phyloP scores from a whole-genome alignment of 352 stramenopile genomes.

The Phytophthora citrophthora region DNA sequence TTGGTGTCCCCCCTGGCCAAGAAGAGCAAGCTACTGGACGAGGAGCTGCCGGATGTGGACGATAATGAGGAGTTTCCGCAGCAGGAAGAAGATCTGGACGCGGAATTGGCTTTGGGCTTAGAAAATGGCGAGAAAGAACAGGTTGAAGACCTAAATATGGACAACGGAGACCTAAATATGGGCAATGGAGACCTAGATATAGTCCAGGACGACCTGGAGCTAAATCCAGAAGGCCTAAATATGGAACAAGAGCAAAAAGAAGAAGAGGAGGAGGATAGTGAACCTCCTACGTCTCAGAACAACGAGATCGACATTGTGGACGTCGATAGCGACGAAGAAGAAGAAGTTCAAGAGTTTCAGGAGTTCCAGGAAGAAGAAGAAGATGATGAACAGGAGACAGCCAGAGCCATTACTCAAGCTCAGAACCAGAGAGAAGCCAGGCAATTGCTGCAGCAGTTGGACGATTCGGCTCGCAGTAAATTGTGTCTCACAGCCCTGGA shows the following conservation, averaged over 20 bases:
- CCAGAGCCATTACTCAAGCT: conserved; percentile 37
- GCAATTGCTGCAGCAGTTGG: conserved; percentile 53
- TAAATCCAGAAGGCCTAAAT: conserved; percentile 8
- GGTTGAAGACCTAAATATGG: conserved; percentile 10
- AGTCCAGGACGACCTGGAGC: conserved; percentile 3
- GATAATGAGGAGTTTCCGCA: conserved; percentile 47
- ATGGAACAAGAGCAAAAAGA: conserved; percentile 16
- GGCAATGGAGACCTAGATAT: conserved; percentile 3
- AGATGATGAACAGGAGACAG: conserved; percentile 43
- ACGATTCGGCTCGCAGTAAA: conserved; percentile 61
- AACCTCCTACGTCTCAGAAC: conserved; percentile 31
- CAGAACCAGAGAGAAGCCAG: conserved; percentile 62
- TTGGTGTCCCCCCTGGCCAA: conserved; percentile 57
- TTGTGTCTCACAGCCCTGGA: conserved; percentile 65
- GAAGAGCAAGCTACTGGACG: conserved; percentile 52
- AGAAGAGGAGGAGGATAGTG: conserved; percentile 26
- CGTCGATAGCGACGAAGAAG: conserved; percentile 41
- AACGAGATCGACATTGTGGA: conserved; percentile 52
- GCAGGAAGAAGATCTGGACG: conserved; percentile 37
- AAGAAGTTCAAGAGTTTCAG: conserved; percentile 1
- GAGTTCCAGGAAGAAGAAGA: conserved; percentile 39
- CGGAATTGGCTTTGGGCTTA: conserved; percentile 24
- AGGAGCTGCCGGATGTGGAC: conserved; percentile 56
- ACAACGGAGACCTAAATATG: conserved; percentile 12
- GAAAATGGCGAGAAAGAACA: conserved; percentile 15